Base-by-base conservation (phyloP, 2,329 filamentous ascomycete species). In the Stagonosporopsis cucurbitacearum region DNA sequence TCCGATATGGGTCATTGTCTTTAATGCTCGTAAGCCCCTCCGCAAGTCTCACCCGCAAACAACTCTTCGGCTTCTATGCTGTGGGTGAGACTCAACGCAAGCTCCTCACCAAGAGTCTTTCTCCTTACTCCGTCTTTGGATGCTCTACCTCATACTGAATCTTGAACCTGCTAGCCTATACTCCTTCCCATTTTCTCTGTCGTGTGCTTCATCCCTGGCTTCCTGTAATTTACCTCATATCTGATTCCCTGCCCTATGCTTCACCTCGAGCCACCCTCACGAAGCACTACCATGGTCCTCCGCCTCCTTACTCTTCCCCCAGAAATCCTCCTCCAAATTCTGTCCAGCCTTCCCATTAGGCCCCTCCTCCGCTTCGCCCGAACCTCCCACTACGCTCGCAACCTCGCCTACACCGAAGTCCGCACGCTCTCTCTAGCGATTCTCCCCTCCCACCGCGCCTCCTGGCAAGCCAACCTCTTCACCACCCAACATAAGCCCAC, bases 391-490 rank as follows among this genome's bases (percentile, higher is more conserved):
- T 49, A 57, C 28, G 64, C 66, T 22, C 68, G 70, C 33, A 36
- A 39, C 4, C 62, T 77, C 12, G 71, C 73, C 9, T 65, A 59
- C 15, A 64, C 67, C 23, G 74, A 66, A 45, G 59, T 76, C 4
- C 68, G 70, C 39, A 86, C 80, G 88, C 91, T 97, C 78, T 96
- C 93, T 19, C 95, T 86, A 9, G 88, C 79, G 33, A 92, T 86
- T 82, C 91, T 96, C 28, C 89, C 88, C 0, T 41, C 39, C 11
- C 39, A 49, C 11, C 49, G 23, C 15, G 35, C 17, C 7, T 45
- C 86, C 85, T n/a, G 89, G 82, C 26, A 89, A 82, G 30, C 44
- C 32, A 49, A 52, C 13, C 35, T 91, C 77, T 39, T 40, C 20
- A 54, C 58, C 22, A 13, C 36, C n/a, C 28, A 12, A 12, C 17